Evolutionary conservation across 2,329 filamentous ascomycete species (phyloP).

Genomic region (Domatiomyces globalis): DNA sequence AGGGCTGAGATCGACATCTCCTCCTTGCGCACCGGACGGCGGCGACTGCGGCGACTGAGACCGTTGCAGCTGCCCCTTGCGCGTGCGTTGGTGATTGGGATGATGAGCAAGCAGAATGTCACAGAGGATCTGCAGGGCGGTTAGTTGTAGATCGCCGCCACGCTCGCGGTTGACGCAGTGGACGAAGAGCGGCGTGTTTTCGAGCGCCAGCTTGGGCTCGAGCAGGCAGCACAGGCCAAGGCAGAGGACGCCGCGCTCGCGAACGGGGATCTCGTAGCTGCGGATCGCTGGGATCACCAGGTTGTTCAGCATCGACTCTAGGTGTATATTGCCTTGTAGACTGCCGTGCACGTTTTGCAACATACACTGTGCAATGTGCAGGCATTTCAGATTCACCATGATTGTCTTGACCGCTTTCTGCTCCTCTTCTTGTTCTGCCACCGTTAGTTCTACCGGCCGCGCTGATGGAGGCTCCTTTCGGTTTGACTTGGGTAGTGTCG

Average conservation of each 20-base stretch:
- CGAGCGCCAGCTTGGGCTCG: conserved; percentile 76
- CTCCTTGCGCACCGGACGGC: conserved; percentile 1
- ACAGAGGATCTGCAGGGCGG: conserved; percentile 77
- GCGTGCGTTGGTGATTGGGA: conserved; percentile 26
- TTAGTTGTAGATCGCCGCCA: conserved; percentile 72
- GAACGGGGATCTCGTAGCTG: conserved; percentile 80
- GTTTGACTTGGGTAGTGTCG: conserved; percentile 15
- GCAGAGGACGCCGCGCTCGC: conserved; percentile 79
- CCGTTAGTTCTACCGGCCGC: conserved; percentile 2
- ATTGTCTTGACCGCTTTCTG: conserved; percentile 76
- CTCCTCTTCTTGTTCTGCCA: conserved; percentile 30
- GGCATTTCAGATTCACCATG: conserved; percentile 94
- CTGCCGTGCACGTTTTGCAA: conserved; percentile 80
- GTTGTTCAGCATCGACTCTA: conserved; percentile 98
- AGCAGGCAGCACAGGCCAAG: conserved; percentile 82
- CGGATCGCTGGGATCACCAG: conserved; percentile 89
- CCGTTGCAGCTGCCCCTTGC: conserved; percentile 52
- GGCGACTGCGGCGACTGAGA: not conserved
- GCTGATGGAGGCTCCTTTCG: not conserved
- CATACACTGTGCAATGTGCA: conserved; percentile 96
- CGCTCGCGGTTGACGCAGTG: conserved; percentile 71
- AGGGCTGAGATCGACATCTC: conserved; percentile 57
- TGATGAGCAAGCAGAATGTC: conserved; percentile 78
- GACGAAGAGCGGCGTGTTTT: conserved; percentile 85
- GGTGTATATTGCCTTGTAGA: conserved; percentile 72